Percentiles rank a stretch among this genome's conserved stretches.
Conservation (phyloP, 371 early-diverging fungal species). For the Neoconidiobolus thromboides region DNA sequence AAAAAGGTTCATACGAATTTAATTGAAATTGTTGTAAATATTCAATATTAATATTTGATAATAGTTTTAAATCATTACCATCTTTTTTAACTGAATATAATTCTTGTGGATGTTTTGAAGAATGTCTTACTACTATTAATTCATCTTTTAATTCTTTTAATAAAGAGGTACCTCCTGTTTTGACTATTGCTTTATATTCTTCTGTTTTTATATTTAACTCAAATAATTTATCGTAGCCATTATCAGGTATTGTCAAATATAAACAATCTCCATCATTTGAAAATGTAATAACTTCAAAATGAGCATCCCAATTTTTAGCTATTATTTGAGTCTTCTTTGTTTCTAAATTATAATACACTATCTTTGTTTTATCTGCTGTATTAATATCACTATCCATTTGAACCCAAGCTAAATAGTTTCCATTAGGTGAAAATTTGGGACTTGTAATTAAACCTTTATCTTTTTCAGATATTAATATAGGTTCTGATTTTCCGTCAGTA, state of each 20-base stretch:
- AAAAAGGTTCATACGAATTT: conserved; percentile 31
- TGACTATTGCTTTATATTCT: conserved; percentile 6
- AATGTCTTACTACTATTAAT: conserved; percentile 19
- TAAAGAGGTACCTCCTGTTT: conserved; percentile 11
- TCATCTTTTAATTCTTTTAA: conserved; percentile 17
- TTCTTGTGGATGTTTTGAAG: conserved; percentile 26
- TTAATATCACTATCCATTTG: conserved; percentile 50
- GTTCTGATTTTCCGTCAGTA: conserved; percentile 19
- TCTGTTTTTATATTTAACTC: conserved; percentile 20
- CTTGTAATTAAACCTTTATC: conserved; percentile 36
- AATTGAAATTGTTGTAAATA: conserved; percentile 9
- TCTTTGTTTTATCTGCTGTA: conserved; percentile 56
- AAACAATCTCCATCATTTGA: conserved; percentile 23
- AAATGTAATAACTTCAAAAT: conserved; percentile 32
- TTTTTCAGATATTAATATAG: conserved; percentile 26
- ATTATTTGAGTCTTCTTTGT: conserved; percentile 17
- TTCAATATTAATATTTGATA: conserved; percentile 13
- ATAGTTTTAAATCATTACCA: conserved; percentile 13
- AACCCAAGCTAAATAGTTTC: conserved; percentile 38
- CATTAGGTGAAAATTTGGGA: conserved; percentile 41
- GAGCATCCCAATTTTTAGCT: conserved; percentile 40
- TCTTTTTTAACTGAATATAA: conserved; percentile 15
- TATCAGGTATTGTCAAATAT: conserved; percentile 33
- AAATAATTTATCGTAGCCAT: conserved; percentile 34
- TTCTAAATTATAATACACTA: conserved; percentile 17